These are phyloP conservation scores for Pichia nakasei DNA, from an alignment of 805 yeast genomes.

Conservation along the genomic window DNA sequence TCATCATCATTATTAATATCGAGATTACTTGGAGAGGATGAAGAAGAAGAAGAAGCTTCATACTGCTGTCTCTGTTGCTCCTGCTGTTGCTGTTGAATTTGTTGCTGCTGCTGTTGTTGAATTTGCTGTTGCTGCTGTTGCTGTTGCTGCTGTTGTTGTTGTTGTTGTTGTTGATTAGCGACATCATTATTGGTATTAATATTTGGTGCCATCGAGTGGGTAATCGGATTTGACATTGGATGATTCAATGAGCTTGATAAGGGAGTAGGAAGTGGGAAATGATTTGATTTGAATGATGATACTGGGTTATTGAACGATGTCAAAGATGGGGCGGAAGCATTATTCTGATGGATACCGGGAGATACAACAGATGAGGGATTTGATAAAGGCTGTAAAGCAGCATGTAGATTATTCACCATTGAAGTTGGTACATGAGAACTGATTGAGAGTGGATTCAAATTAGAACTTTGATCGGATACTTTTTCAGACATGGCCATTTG, in stretches of 20 bases:
- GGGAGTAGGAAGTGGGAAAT: background rate
- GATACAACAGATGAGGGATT: background rate
- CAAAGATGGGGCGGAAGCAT: too few relatives aligned
- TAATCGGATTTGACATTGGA: background rate
- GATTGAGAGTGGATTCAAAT: background rate
- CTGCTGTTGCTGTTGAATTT: too few relatives aligned
- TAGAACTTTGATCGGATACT: too few relatives aligned
- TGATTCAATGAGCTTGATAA: background rate
- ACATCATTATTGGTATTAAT: too few relatives aligned
- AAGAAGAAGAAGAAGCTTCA: too few relatives aligned
- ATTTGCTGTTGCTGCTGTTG: background rate
- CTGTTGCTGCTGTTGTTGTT: background rate
- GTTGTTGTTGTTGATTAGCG: background rate
- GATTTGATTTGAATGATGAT: background rate
- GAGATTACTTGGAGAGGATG: too few relatives aligned
- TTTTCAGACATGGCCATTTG: too few relatives aligned
- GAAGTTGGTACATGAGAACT: background rate
- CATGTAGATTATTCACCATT: background rate
- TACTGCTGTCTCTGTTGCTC: too few relatives aligned
- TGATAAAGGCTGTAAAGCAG: background rate
- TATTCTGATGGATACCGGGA: too few relatives aligned
- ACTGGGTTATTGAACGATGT: background rate
- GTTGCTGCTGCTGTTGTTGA: background rate
- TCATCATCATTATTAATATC: conserved; percentile 16
- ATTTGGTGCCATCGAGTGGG: background rate